Evolutionary conservation across 2,329 filamentous ascomycete genomes (phyloP).

Genomic region (Neofusicoccum cordaticola): DNA sequence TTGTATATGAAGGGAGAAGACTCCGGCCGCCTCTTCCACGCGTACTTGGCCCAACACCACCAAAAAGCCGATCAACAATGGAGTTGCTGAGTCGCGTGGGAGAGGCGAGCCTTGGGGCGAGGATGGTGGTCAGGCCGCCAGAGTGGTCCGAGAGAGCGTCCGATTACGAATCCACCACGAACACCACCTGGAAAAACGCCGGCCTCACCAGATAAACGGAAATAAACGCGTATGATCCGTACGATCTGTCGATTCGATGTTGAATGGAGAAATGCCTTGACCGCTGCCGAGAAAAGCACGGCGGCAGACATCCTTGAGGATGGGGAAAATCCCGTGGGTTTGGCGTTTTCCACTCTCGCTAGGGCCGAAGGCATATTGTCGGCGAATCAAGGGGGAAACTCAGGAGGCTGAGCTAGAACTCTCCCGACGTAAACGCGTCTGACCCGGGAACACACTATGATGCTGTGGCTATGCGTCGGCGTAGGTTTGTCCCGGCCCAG

Average conservation of each 20-base stretch:
- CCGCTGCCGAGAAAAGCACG: too few relatives aligned
- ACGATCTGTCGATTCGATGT: background rate
- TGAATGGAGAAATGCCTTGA: too few relatives aligned
- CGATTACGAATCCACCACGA: background rate
- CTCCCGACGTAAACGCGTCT: too few relatives aligned
- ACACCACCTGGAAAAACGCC: background rate
- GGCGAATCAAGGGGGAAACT: too few relatives aligned
- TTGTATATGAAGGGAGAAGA: background rate
- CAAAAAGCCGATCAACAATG: background rate
- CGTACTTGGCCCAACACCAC: background rate
- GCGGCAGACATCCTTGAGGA: too few relatives aligned
- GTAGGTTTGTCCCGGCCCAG: too few relatives aligned
- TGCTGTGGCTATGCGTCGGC: too few relatives aligned
- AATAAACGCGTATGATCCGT: background rate
- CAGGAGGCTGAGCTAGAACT: too few relatives aligned
- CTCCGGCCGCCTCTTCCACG: background rate
- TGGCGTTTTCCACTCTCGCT: too few relatives aligned
- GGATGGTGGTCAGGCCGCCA: background rate
- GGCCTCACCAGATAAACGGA: background rate
- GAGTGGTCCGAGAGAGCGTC: background rate
- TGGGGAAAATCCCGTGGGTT: too few relatives aligned
- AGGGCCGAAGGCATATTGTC: too few relatives aligned
- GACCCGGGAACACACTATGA: too few relatives aligned
- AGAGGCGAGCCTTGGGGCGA: background rate
- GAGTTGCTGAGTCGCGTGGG: background rate